phyloP scores from a whole-genome alignment of 148 eudicot species.

The Agrostemma githago region DNA sequence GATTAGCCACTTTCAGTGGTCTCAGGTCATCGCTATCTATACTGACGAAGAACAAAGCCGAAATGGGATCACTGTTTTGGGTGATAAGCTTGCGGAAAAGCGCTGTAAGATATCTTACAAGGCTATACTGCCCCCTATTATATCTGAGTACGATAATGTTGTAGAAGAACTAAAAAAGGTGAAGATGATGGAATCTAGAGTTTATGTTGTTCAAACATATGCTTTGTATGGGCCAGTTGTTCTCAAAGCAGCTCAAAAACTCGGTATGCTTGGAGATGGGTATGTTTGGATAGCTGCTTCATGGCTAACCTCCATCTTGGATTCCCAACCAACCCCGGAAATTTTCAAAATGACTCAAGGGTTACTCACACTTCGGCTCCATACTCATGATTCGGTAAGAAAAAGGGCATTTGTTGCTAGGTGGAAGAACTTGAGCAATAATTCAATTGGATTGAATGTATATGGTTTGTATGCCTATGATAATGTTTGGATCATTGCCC shows the following conservation, averaged over 20 bases:
- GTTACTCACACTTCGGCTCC: conserved; percentile 54
- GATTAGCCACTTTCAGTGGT: conserved; percentile 48
- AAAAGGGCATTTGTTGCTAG: conserved; percentile 34
- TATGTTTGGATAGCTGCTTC: conserved; percentile 83
- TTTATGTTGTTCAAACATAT: conserved; percentile 43
- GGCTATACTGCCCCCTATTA: conserved; percentile 40
- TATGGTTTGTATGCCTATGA: conserved; percentile 65
- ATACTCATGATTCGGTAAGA: conserved; percentile 44
- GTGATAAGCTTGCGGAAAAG: conserved; percentile 39
- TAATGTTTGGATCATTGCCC: conserved; percentile 60
- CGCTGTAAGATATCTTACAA: conserved; percentile 52
- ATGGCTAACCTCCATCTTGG: conserved; percentile 62
- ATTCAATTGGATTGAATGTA: conserved; percentile 41
- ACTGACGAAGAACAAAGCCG: conserved; percentile 62
- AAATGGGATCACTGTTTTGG: conserved; percentile 48
- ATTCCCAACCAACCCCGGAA: conserved; percentile 28
- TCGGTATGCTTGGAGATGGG: conserved; percentile 61
- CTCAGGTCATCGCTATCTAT: conserved; percentile 46
- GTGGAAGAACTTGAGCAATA: conserved; percentile 38
- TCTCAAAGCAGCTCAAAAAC: conserved; percentile 49
- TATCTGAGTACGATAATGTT: conserved; percentile 11
- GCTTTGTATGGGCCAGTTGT: conserved; percentile 39
- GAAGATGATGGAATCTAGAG: conserved; percentile 50
- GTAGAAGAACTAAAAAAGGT: conserved; percentile 39
- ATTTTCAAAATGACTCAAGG: conserved; percentile 34